Evolutionary conservation across 371 early-diverging fungal genomes (phyloP).

Genomic region (Mortierella sp.): DNA sequence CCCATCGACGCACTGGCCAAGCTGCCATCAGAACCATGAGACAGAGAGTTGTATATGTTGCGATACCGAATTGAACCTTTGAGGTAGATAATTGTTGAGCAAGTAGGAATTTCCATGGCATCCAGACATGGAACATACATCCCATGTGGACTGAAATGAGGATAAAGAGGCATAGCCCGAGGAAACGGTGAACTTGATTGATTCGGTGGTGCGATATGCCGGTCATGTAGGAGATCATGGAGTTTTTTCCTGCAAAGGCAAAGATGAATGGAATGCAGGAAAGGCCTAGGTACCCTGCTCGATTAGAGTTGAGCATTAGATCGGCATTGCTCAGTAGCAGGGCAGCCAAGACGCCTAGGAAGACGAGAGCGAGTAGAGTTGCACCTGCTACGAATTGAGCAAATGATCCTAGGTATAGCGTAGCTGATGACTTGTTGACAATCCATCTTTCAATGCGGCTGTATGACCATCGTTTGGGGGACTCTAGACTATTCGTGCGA

Average conservation of each 20-base stretch:
- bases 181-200: conserved; percentile 65
- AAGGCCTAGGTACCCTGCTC: conserved; percentile 68
- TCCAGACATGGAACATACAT: conserved; percentile 59
- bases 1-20: conserved; percentile 64
- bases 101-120: conserved; percentile 61
- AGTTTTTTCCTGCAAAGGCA: conserved; percentile 71
- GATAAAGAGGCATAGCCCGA: conserved; percentile 61
- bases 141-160: conserved; percentile 70
- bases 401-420: conserved; percentile 46
- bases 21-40: conserved; percentile 63
- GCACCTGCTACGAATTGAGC: conserved; percentile 63
- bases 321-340: conserved; percentile 60
- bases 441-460: conserved; percentile 57
- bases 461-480: conserved; percentile 32
- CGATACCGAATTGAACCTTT: conserved; percentile 68
- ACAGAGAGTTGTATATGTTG: conserved; percentile 64
- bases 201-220: conserved; percentile 68
- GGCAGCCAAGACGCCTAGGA: conserved; percentile 58
- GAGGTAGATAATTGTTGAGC: conserved; percentile 50
- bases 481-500: neutral
- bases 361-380: conserved; percentile 53
- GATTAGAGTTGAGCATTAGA: conserved; percentile 66
- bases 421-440: conserved; percentile 63
- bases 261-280: conserved; percentile 68
- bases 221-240: conserved; percentile 62